These are phyloP conservation scores for Inosperma sp. DNA, from an alignment of 768 basidiomycete genomes.

Conservation along the genomic window DNA sequence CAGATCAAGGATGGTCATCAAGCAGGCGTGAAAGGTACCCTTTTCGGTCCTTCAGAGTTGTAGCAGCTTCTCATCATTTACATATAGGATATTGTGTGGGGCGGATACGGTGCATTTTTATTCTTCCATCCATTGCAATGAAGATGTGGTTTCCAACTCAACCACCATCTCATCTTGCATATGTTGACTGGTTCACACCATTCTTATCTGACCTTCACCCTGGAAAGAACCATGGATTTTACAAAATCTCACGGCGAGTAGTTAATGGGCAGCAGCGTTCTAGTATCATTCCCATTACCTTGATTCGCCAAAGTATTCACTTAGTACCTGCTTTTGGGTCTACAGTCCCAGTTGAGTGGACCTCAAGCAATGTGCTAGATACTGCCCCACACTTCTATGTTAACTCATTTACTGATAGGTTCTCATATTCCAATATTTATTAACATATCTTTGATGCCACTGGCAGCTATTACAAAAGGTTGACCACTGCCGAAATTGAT, in stretches of 20 bases:
- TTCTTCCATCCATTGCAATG: neutral
- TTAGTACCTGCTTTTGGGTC: neutral
- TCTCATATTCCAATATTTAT: constrained; percentile 22
- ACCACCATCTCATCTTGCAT: constrained; percentile 10
- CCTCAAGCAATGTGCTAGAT: constrained; percentile 29
- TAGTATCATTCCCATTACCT: neutral
- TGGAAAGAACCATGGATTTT: constrained; percentile 21
- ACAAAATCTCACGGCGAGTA: constrained; percentile 8
- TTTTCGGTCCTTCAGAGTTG: neutral
- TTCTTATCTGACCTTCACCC: constrained; percentile 10
- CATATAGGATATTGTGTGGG: constrained; percentile 7
- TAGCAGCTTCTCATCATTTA: neutral
- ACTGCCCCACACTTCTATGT: constrained; percentile 25
- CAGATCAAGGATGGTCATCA: neutral
- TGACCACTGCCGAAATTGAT: no score
- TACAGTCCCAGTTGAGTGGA: constrained; percentile 21
- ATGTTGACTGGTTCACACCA: no score
- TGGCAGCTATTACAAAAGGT: no score
- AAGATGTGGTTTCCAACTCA: no score
- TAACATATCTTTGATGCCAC: no score
- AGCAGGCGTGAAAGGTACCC: neutral
- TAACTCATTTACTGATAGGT: constrained; percentile 26
- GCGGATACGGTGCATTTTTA: constrained; percentile 13
- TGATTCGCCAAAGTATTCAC: neutral
- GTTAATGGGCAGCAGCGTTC: neutral